Evolutionary conservation across 2,329 filamentous ascomycete species (phyloP).

Genomic region (Aureobasidium subglaciale): DNA sequence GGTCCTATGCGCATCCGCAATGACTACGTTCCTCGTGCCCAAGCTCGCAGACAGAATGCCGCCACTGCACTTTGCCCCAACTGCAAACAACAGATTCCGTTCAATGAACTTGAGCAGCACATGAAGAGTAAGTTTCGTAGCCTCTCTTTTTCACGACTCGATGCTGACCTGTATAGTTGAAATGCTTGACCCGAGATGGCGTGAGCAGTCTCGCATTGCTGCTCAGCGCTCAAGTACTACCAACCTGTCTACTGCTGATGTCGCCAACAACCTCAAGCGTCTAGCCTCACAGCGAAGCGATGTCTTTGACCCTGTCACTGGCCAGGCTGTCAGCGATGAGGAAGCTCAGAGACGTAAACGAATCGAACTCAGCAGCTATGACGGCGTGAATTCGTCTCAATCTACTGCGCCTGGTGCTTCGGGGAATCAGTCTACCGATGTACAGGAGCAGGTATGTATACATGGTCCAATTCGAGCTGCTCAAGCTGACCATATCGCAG

Average conservation of each 20-base stretch:
- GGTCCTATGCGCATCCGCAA: constrained; percentile 82
- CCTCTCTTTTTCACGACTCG: constrained; percentile 28
- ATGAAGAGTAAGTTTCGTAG: constrained; percentile 62
- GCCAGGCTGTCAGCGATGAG: constrained; percentile 59
- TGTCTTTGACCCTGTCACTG: constrained; percentile 70
- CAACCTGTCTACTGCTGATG: constrained; percentile 77
- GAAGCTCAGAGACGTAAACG: constrained; percentile 74
- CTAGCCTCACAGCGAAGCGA: constrained; percentile 82
- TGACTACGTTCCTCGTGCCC: constrained; percentile 83
- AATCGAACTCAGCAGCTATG: constrained; percentile 58
- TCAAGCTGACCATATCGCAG: not conserved
- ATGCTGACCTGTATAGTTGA: constrained; percentile 50
- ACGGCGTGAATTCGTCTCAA: constrained; percentile 39
- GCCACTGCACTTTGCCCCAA: constrained; percentile 80
- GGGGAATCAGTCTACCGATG: constrained; percentile 45
- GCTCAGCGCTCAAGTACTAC: constrained; percentile 79
- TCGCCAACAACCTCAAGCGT: constrained; percentile 92
- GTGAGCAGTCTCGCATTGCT: constrained; percentile 86
- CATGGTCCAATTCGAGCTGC: no score
- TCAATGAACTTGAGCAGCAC: constrained; percentile 81
- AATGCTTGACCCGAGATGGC: constrained; percentile 87
- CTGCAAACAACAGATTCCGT: constrained; percentile 82
- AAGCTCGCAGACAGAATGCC: constrained; percentile 58
- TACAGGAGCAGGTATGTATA: constrained; percentile 26
- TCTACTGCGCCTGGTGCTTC: constrained; percentile 49